Evolutionary conservation across 176 grass and related monocot species (phyloP).

Genomic region (Eremochloa ophiuroides): DNA sequence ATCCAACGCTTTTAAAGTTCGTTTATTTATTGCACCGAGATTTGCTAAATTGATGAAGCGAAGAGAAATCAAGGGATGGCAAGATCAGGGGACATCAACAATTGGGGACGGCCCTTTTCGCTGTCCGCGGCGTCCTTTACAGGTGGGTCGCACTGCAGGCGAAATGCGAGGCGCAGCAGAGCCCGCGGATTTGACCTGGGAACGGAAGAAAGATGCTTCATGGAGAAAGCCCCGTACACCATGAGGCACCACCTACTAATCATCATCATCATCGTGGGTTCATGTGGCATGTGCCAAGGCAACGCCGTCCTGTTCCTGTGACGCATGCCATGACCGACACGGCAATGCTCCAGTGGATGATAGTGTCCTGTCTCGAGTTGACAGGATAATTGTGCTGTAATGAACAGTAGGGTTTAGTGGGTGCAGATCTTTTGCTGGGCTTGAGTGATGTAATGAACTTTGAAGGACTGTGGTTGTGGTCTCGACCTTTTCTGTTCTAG

Average conservation of each 20-base stretch:
- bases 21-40: not conserved
- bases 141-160: not conserved
- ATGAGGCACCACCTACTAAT: not conserved
- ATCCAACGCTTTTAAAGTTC: not conserved
- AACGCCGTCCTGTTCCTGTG: not conserved
- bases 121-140: slow-evolving; percentile 10
- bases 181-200: slow-evolving; percentile 7
- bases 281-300: slow-evolving; percentile 10
- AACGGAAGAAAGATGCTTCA: slow-evolving; percentile 3
- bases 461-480: not conserved
- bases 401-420: not conserved
- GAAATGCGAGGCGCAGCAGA: not conserved
- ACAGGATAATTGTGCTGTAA: not conserved
- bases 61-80: not conserved
- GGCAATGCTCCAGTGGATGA: not conserved
- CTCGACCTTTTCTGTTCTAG: not conserved
- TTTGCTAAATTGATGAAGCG: not conserved
- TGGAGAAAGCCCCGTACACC: not conserved
- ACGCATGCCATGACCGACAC: slow-evolving; percentile 4
- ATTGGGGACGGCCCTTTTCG: not conserved
- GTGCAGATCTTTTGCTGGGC: not conserved
- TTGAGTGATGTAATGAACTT: no score
- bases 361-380: not conserved
- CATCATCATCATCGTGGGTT: slow-evolving; percentile 21
- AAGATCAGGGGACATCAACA: not conserved